phyloP scores from a whole-genome alignment of 2,329 filamentous ascomycete genomes.

The Talaromyces sp. region DNA sequence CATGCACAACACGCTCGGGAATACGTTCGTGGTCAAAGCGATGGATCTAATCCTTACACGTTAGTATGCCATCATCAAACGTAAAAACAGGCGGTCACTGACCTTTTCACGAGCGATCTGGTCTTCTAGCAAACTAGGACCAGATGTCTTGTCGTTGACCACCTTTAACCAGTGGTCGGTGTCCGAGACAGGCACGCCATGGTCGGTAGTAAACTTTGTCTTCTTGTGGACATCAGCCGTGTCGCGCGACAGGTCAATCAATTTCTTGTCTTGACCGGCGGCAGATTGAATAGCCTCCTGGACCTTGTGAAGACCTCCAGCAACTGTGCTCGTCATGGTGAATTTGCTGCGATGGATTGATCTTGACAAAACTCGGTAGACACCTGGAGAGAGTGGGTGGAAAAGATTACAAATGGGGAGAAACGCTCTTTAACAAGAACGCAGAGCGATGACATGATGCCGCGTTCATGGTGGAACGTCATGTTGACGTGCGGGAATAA shows the following conservation, averaged over 20 bases:
- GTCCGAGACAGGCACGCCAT: conserved; percentile 67
- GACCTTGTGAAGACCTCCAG: conserved; percentile 30
- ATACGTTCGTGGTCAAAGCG: conserved; percentile 74
- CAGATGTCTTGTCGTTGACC: conserved; percentile 58
- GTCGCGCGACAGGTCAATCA: conserved; percentile 57
- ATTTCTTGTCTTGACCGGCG: conserved; percentile 47
- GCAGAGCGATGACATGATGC: not conserved
- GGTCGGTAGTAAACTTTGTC: conserved; percentile 68
- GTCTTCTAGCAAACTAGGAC: conserved; percentile 69
- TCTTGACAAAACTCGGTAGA: not conserved
- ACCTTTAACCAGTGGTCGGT: conserved; percentile 75
- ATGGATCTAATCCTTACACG: conserved; percentile 37
- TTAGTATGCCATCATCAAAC: not conserved
- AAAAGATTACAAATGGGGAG: not conserved
- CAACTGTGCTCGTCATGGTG: conserved; percentile 28
- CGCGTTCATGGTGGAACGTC: not conserved
- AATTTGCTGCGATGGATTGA: not conserved
- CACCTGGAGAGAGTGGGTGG: not conserved
- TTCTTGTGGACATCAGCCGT: conserved; percentile 58
- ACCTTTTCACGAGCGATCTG: conserved; percentile 70
- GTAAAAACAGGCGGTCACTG: conserved; percentile 7
- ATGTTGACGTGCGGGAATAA: conserved; percentile 3
- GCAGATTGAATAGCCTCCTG: conserved; percentile 27
- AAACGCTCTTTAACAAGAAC: not conserved
- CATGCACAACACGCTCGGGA: conserved; percentile 65